Conservation (phyloP, 2,329 filamentous ascomycete genomes). For the Furcasterigmium furcatum region DNA sequence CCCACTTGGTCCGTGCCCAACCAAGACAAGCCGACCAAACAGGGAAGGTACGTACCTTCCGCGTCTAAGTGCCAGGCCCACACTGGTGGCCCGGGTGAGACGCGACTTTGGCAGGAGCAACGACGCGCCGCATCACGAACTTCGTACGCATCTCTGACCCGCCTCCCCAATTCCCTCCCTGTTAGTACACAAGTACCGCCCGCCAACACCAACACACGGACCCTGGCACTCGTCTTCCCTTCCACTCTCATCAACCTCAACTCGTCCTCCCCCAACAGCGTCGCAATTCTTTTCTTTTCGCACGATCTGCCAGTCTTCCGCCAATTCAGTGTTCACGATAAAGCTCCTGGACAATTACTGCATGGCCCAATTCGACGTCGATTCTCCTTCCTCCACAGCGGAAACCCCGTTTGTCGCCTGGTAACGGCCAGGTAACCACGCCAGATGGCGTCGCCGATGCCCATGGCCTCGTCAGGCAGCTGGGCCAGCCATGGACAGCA, state of each 20-base stretch:
- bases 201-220: not conserved
- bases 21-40: not conserved
- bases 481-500: slow-evolving; percentile 25
- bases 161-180: not conserved
- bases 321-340: not conserved
- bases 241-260: not conserved
- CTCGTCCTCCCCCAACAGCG: not conserved
- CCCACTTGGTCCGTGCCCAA: not conserved
- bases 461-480: slow-evolving; percentile 23
- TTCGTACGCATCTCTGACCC: not conserved
- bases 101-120: not conserved
- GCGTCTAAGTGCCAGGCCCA: not conserved
- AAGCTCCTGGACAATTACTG: not conserved
- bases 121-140: slow-evolving; percentile 1
- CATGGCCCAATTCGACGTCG: not conserved
- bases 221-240: not conserved
- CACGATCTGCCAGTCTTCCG: no score
- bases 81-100: not conserved
- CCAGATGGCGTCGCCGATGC: slow-evolving; percentile 35
- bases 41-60: not conserved
- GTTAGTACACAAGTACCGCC: not conserved
- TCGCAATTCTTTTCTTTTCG: no score
- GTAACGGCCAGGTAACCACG: not conserved
- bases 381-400: not conserved
- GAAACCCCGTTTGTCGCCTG: not conserved